These are phyloP conservation scores for Leucosporidium scottii DNA, from an alignment of 768 basidiomycete species.

Conservation along the genomic window DNA sequence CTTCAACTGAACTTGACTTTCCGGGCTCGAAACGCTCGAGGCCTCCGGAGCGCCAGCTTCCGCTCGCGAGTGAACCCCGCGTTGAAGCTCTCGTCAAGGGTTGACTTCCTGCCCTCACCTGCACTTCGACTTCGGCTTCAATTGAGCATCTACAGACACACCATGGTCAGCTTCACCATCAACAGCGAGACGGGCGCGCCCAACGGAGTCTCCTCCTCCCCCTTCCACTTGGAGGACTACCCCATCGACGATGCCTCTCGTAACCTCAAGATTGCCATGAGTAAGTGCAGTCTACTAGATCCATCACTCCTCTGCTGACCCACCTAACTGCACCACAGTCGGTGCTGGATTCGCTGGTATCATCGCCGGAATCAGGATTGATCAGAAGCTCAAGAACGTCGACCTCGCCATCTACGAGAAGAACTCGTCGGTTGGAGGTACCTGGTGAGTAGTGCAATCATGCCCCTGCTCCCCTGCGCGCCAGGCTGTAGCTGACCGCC, in stretches of 20 bases:
- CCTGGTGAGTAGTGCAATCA: slow-evolving; percentile 46
- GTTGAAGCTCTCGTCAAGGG: too few species aligned
- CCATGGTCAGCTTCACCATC: slow-evolving; percentile 8
- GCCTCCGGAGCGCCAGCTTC: too few species aligned
- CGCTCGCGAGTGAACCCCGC: too few species aligned
- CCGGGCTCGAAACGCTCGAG: too few species aligned
- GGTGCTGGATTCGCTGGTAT: slow-evolving; percentile 60
- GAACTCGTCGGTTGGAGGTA: slow-evolving; percentile 55
- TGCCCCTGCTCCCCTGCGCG: background rate
- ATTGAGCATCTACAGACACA: background rate
- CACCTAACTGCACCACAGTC: slow-evolving; percentile 32
- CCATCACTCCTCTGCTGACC: background rate
- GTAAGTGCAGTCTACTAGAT: too few species aligned
- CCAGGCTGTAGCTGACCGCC: background rate
- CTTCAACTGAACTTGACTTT: too few species aligned
- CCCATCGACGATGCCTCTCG: slow-evolving; percentile 10
- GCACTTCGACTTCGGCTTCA: background rate
- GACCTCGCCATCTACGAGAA: slow-evolving; percentile 57
- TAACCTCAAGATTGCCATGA: slow-evolving; percentile 25
- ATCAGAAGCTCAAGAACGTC: slow-evolving; percentile 53
- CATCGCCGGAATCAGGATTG: slow-evolving; percentile 55
- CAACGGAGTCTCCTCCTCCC: background rate
- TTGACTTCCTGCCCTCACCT: too few species aligned
- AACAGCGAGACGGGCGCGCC: slow-evolving; percentile 21
- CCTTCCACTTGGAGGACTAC: slow-evolving; percentile 26